Percentiles rank a stretch among this genome's conserved stretches.
Conservation (phyloP, 495 filamentous ascomycete species). For the Aspergillus avenaceus region DNA sequence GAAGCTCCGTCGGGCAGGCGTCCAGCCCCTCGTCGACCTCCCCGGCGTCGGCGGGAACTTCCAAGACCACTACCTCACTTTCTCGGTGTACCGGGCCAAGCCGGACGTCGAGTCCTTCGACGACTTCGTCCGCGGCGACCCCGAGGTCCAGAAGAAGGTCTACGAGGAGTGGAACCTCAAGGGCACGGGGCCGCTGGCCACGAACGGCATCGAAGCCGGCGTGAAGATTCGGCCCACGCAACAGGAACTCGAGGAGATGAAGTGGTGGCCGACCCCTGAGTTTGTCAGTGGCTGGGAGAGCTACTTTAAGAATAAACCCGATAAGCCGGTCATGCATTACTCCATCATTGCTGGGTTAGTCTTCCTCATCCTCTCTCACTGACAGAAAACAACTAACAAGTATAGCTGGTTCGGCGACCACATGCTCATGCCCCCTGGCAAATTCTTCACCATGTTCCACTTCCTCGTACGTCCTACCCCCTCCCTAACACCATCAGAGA, state of each 20-base stretch:
- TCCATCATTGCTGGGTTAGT: constrained; percentile 59
- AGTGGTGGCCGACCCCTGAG: constrained; percentile 59
- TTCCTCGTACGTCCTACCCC: constrained; percentile 51
- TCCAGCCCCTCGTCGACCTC: constrained; percentile 70
- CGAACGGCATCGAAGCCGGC: constrained; percentile 80
- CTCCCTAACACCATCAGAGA: background rate
- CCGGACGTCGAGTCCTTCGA: constrained; percentile 76
- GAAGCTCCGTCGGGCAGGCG: constrained; percentile 65
- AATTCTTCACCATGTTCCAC: constrained; percentile 87
- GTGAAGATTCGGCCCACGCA: constrained; percentile 74
- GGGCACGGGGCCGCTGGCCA: constrained; percentile 75
- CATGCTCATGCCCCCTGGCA: constrained; percentile 69
- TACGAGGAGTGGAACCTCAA: constrained; percentile 76
- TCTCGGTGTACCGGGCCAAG: constrained; percentile 71
- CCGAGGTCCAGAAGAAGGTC: constrained; percentile 63
- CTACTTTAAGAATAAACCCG: constrained; percentile 81
- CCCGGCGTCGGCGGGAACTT: constrained; percentile 80
- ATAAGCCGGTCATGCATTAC: constrained; percentile 86
- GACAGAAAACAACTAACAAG: constrained; percentile 1
- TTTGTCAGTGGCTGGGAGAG: constrained; percentile 68
- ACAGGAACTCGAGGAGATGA: constrained; percentile 65
- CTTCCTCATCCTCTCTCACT: background rate
- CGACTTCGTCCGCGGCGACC: constrained; percentile 73
- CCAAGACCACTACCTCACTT: constrained; percentile 83
- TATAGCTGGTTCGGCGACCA: constrained; percentile 52